Evolutionary conservation across 1,284 basidiomycete species (phyloP), one percentile per base, ranked within the genome.

Genomic region (Cerrena zonata): DNA sequence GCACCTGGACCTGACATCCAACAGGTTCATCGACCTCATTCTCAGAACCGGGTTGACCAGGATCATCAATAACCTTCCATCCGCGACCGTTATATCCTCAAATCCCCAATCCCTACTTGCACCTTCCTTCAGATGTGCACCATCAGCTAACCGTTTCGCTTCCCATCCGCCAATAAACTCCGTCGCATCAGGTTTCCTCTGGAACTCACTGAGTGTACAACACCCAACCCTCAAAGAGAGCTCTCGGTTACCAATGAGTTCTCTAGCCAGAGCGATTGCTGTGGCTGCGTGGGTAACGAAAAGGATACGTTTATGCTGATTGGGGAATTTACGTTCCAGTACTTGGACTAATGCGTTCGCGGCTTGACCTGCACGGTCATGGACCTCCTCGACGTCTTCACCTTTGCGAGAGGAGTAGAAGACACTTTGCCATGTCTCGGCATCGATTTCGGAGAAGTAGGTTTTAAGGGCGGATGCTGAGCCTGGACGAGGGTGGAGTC

Each of bases 271-370:
- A 2, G 84, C 81, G 55, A 91, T 89, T 53, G 77, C 73, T 3
- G 89, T 85, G 13, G 89, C 91, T 0, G 91, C 91, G 63, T 94
- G 91, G 52, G 80, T 83, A 56, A 91, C 75, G 24, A 94, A 67
- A 34, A 93, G 62, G 12, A 91, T 70, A 5, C 76, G 70, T 52
- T 63, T 69, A 56, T 78, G 70, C 64, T 72, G 58, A 58, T 63
- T 58, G 54, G 68, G 65, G 44, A 74, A 71, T 12, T 69, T 68
- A 19, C 66, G 69, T 54, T 81, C 75, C 30, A 84, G 58, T 50
- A 75, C 70, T 2, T 75, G 69, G 30, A 82, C 57, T 46, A 87
- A 74, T n/a, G 70, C 71, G 1, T 64, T 58, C 23, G 89, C 69
- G 54, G 86, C 75, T 3, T 67, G 75, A 5, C 71, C 70, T 45